Conservation (phyloP, 78 protist genomes). For the Creolimax fragrantissima region DNA sequence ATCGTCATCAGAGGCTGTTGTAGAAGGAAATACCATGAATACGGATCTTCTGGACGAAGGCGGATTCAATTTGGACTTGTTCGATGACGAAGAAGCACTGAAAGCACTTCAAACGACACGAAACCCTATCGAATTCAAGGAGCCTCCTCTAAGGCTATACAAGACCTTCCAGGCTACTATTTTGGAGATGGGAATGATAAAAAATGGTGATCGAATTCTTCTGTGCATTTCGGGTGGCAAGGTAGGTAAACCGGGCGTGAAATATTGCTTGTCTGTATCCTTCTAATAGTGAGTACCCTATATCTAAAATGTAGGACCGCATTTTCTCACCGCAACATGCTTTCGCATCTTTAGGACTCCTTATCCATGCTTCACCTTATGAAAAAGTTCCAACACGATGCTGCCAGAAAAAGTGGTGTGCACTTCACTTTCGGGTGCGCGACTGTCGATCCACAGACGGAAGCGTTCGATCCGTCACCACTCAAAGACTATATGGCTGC, state of each 20-base stretch:
- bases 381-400: background rate
- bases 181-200: slow-evolving; percentile 43
- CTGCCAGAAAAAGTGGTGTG: background rate
- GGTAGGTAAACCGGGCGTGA: too few relatives aligned
- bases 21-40: background rate
- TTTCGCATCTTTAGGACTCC: too few relatives aligned
- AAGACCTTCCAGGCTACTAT: slow-evolving; percentile 18
- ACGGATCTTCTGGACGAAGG: background rate
- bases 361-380: slow-evolving; percentile 54
- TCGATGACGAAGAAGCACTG: background rate
- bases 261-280: too few relatives aligned
- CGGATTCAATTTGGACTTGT: background rate
- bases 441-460: slow-evolving; percentile 74
- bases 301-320: too few relatives aligned
- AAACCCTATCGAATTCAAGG: background rate
- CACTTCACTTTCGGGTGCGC: slow-evolving; percentile 57
- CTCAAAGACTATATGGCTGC: slow-evolving; percentile 40
- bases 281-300: too few relatives aligned
- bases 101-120: background rate
- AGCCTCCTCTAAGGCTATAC: background rate
- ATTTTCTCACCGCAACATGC: too few relatives aligned
- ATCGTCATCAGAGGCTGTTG: background rate
- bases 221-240: slow-evolving; percentile 75
- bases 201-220: slow-evolving; percentile 56
- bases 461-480: slow-evolving; percentile 75